phyloP scores from a whole-genome alignment of 768 basidiomycete genomes.

The Suillus subaureus region DNA sequence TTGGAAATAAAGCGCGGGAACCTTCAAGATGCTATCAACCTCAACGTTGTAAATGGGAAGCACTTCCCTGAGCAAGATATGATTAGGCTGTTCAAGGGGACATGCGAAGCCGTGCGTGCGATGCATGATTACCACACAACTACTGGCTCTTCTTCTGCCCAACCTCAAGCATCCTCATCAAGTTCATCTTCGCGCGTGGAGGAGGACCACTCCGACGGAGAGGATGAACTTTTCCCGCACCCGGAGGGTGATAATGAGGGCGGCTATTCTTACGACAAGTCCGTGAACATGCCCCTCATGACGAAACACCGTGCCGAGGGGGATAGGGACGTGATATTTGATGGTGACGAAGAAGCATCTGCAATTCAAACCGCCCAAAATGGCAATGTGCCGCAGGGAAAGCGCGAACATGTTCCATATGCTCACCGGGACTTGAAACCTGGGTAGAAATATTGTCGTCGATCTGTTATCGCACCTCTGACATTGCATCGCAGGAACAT shows the following conservation, averaged over 20 bases:
- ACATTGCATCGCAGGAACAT: constrained; percentile 65
- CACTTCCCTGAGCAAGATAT: constrained; percentile 89
- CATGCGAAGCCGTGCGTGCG: constrained; percentile 90
- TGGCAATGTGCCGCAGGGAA: constrained; percentile 37
- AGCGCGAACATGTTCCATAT: constrained; percentile 75
- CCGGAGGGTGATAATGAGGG: constrained; percentile 75
- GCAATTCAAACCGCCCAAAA: constrained; percentile 43
- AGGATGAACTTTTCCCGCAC: constrained; percentile 71
- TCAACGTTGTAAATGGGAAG: constrained; percentile 78
- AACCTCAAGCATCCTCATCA: constrained; percentile 25
- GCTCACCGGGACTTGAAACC: constrained; percentile 98
- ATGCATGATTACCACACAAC: constrained; percentile 87
- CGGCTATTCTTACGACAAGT: constrained; percentile 68
- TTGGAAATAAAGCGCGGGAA: constrained; percentile 72
- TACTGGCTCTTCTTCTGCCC: constrained; percentile 21
- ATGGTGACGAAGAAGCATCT: constrained; percentile 74
- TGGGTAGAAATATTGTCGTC: constrained; percentile 55
- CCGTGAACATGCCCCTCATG: constrained; percentile 60
- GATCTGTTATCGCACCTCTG: not conserved
- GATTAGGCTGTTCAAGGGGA: constrained; percentile 88
- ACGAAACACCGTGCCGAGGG: constrained; percentile 52
- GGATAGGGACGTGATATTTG: constrained; percentile 69
- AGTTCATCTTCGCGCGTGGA: constrained; percentile 26
- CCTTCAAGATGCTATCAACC: constrained; percentile 92
- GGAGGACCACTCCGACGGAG: constrained; percentile 46